Base-by-base conservation (phyloP, 192 early-diverging fungal genomes). In the Backusella tuberculispora region DNA sequence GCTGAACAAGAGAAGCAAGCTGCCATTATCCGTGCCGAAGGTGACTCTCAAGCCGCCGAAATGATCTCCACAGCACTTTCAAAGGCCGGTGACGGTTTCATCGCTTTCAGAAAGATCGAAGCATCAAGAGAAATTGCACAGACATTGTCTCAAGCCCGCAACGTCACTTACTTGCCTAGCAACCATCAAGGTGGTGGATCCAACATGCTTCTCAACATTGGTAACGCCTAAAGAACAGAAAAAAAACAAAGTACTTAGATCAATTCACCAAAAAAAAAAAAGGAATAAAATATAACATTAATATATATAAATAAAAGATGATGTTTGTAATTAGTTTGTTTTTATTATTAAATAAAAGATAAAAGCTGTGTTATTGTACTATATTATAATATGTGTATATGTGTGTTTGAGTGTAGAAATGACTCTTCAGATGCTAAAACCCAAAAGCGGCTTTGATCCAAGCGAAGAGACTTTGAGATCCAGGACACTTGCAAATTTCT, bases 1-100 rank as follows among this genome's bases (percentile, higher is more conserved):
- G 98, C 98, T 15, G 95, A 99, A 87, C 97, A 98, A 85, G 98
- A 99, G 80, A 98, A 97, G 88, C 89, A 91, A 76, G 98, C 98
- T 6, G 88, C 93, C 14, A 91, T 99, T 74, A 99, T 99, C 82
- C 89, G 96, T 66, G 98, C 98, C 69, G 98, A 99, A 84, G 98
- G 98, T 83, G 97, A 99, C 85, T 93, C 96, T 42, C 85, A 90
- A 75, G 98, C 98, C 41, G 98, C 98, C 29, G 91, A 97, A 65
- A 80, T 94, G 73, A 94, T 99, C 76, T 95, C 93, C n/a, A 85
- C 89, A 38, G 91, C 98, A 15, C 85, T 97, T 76, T 84, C 91
- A 71, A 97, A 98, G 90, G 92, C 92, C 64, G 98, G 98, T 29
- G 89, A 90, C 74, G 98, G 95, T 48, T 86, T 97, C 38, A 90